A percentile compares a stretch with the other conserved stretches of the same genome.
These are phyloP conservation scores for Leishmania arabica DNA, from an alignment of 208 protist genomes.

Conservation along the genomic window DNA sequence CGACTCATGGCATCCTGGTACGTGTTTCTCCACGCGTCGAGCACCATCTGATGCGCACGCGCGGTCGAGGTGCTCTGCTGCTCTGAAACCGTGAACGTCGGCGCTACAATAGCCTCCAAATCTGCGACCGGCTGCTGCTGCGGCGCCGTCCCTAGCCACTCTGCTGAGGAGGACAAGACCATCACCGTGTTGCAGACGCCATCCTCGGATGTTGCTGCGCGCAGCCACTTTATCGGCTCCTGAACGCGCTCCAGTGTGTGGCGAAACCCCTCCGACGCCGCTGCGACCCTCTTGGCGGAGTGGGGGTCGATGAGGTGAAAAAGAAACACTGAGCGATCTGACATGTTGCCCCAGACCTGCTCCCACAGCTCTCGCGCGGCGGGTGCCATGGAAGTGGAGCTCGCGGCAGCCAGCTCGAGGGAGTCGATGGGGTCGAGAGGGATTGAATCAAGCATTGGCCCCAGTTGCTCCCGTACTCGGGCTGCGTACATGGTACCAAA, in stretches of 20 bases:
- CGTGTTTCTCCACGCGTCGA: constrained; percentile 18
- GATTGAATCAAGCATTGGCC: constrained; percentile 1
- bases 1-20: constrained; percentile 2
- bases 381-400: neutral
- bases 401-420: constrained; percentile 9
- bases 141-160: neutral
- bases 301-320: constrained; percentile 22
- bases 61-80: neutral
- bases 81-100: neutral
- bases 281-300: constrained; percentile 8
- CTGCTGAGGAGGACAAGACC: constrained; percentile 12
- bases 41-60: constrained; percentile 20
- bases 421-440: constrained; percentile 11
- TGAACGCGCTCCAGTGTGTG: constrained; percentile 23
- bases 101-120: constrained; percentile 16
- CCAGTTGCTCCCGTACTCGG: constrained; percentile 12
- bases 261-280: constrained; percentile 25
- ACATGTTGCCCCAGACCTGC: constrained; percentile 33
- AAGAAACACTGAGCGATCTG: constrained; percentile 27
- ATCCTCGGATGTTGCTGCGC: constrained; percentile 18
- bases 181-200: constrained; percentile 29
- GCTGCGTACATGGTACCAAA: constrained; percentile 21
- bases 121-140: neutral
- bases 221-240: constrained; percentile 21
- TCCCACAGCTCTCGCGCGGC: constrained; percentile 25